phyloP scores from a whole-genome alignment of 306 rosid genomes.

The Lupinus albus region DNA sequence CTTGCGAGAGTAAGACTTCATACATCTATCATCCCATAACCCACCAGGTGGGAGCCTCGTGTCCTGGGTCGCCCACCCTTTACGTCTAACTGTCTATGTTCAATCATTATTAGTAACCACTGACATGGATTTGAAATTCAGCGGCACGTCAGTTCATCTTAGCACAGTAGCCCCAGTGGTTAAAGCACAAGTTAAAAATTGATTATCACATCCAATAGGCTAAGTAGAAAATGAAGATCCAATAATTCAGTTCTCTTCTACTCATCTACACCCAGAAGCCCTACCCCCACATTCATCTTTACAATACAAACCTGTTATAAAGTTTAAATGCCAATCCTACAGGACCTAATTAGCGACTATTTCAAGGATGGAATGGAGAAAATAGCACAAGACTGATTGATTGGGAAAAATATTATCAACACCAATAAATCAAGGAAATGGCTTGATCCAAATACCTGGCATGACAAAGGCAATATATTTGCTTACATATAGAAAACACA shows the following conservation, averaged over 20 bases:
- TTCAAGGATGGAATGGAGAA: constrained; percentile 11
- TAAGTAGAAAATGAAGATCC: neutral
- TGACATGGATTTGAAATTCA: too few relatives aligned
- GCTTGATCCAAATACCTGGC: neutral
- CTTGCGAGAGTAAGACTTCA: too few relatives aligned
- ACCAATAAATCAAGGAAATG: neutral
- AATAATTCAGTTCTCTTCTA: neutral
- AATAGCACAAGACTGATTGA: constrained; percentile 14
- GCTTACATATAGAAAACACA: neutral
- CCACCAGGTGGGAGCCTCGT: too few relatives aligned
- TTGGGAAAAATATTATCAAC: constrained; percentile 3
- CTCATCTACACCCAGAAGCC: neutral
- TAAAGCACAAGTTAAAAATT: constrained; percentile 2
- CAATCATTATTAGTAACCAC: too few relatives aligned
- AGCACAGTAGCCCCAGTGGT: neutral
- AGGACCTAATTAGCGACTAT: neutral
- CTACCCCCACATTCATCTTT: neutral
- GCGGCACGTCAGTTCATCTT: neutral
- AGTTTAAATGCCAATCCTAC: constrained; percentile 22
- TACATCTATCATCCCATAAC: too few relatives aligned
- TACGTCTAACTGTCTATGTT: too few relatives aligned
- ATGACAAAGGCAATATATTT: constrained; percentile 26
- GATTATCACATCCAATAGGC: neutral
- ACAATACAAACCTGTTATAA: constrained; percentile 3
- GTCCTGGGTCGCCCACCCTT: too few relatives aligned